Conservation (phyloP, 2,329 filamentous ascomycete genomes). For the Phyllosticta capitalensis region DNA sequence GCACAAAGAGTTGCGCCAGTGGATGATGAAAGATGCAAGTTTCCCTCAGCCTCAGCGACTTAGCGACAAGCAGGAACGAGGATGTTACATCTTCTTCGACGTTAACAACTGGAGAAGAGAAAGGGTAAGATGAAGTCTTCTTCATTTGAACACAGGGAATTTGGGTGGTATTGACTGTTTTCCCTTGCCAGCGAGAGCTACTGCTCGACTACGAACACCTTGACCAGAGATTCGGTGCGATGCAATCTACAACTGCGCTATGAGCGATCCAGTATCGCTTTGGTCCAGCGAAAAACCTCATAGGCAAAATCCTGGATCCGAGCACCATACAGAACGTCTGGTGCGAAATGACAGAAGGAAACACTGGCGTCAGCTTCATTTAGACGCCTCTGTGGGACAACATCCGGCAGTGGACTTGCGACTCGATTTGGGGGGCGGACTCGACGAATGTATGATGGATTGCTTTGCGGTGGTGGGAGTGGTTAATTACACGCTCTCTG, state of each 20-base stretch:
- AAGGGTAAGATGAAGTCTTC: constrained; percentile 28
- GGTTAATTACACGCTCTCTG: background rate
- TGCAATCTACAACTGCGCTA: constrained; percentile 5
- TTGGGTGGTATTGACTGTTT: constrained; percentile 14
- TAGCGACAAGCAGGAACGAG: constrained; percentile 39
- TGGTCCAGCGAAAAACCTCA: background rate
- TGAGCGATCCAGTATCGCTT: background rate
- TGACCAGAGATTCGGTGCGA: constrained; percentile 29
- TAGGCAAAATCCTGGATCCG: background rate
- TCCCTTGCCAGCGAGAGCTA: constrained; percentile 35
- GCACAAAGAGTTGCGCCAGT: constrained; percentile 45
- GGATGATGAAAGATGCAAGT: constrained; percentile 46
- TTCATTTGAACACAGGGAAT: constrained; percentile 1
- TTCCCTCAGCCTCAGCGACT: constrained; percentile 35
- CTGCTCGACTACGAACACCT: constrained; percentile 44
- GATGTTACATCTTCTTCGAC: constrained; percentile 47
- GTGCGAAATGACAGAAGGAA: background rate
- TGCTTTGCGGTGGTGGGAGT: background rate
- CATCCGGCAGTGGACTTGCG: background rate
- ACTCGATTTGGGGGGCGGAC: background rate
- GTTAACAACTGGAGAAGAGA: constrained; percentile 44
- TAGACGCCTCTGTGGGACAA: background rate
- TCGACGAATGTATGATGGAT: background rate
- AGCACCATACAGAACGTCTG: background rate
- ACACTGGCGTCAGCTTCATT: background rate